phyloP scores from a whole-genome alignment of 1,139 yeast species.

The Lodderomyces elongisporus region DNA sequence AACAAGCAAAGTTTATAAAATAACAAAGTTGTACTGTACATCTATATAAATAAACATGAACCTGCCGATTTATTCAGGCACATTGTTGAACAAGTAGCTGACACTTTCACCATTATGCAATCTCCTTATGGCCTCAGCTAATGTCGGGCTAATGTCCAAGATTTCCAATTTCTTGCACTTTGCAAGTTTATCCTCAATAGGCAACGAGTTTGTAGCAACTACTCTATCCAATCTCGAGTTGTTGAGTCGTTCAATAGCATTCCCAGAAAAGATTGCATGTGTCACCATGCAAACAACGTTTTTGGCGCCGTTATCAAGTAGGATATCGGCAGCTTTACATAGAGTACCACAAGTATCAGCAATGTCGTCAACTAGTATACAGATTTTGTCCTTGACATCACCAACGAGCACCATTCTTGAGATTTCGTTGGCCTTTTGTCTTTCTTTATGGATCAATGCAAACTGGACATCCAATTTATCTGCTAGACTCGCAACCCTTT shows the following conservation, averaged over 20 bases:
- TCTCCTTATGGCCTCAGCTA: conserved; percentile 96
- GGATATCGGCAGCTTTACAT: conserved; percentile 91
- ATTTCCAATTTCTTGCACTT: conserved; percentile 73
- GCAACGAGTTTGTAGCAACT: conserved; percentile 93
- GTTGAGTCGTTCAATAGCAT: conserved; percentile 80
- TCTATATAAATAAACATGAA: no score
- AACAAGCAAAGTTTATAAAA: neutral
- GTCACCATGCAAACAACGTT: conserved; percentile 93
- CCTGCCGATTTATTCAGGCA: conserved; percentile 20
- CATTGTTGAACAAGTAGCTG: conserved; percentile 80
- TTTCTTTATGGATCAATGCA: conserved; percentile 94
- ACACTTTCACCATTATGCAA: conserved; percentile 96
- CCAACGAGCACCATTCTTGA: conserved; percentile 95
- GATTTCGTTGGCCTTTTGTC: conserved; percentile 93
- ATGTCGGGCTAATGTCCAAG: conserved; percentile 80
- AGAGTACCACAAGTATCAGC: conserved; percentile 98
- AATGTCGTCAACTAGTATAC: conserved; percentile 94
- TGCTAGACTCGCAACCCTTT: conserved; percentile 93
- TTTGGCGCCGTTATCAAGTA: conserved; percentile 74
- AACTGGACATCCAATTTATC: conserved; percentile 89
- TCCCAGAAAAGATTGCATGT: conserved; percentile 88
- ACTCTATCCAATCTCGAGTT: conserved; percentile 72
- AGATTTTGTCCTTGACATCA: conserved; percentile 81
- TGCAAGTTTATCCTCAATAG: conserved; percentile 71
- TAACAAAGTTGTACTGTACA: neutral